Evolutionary conservation across 441 rosid genomes (phyloP).

Genomic region (Omphalea diandra): DNA sequence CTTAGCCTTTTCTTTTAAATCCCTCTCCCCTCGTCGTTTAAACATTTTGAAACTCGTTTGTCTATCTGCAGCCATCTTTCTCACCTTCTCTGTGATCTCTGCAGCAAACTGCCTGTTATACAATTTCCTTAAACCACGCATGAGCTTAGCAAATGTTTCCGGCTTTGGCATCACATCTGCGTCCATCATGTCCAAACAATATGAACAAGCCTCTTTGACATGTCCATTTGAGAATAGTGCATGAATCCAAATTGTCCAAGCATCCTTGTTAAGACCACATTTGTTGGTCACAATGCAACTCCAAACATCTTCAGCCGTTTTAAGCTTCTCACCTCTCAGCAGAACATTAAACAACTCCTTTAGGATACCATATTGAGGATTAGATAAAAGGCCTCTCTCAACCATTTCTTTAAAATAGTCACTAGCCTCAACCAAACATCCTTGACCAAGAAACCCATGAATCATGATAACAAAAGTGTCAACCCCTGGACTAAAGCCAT

Average conservation of each 20-base stretch:
- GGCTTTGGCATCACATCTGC: conserved; percentile 76
- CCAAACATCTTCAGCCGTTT: conserved; percentile 79
- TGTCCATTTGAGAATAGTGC: conserved; percentile 68
- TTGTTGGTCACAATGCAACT: conserved; percentile 56
- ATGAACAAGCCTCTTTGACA: conserved; percentile 76
- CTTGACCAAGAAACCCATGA: conserved; percentile 60
- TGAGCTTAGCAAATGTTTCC: conserved; percentile 77
- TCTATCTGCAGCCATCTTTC: conserved; percentile 81
- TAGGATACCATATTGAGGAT: conserved; percentile 61
- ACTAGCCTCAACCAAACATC: conserved; percentile 60
- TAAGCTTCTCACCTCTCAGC: conserved; percentile 66
- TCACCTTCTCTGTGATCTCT: conserved; percentile 82
- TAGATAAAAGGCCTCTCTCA: conserved; percentile 58
- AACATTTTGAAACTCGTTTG: conserved; percentile 75
- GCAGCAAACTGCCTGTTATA: conserved; percentile 70
- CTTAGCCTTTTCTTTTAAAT: conserved; percentile 61
- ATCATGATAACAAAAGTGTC: conserved; percentile 66
- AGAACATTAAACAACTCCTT: conserved; percentile 59
- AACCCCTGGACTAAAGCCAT: conserved; percentile 62
- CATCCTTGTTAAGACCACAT: conserved; percentile 62
- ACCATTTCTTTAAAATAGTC: conserved; percentile 79
- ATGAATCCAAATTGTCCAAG: conserved; percentile 94
- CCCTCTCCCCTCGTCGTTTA: conserved; percentile 78
- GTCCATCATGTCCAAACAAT: conserved; percentile 90
- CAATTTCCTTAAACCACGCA: conserved; percentile 68